Percentiles rank a stretch among this genome's conserved stretches.
These are phyloP conservation scores for Kondoa malvinella DNA, from an alignment of 768 basidiomycete species.

Conservation along the genomic window DNA sequence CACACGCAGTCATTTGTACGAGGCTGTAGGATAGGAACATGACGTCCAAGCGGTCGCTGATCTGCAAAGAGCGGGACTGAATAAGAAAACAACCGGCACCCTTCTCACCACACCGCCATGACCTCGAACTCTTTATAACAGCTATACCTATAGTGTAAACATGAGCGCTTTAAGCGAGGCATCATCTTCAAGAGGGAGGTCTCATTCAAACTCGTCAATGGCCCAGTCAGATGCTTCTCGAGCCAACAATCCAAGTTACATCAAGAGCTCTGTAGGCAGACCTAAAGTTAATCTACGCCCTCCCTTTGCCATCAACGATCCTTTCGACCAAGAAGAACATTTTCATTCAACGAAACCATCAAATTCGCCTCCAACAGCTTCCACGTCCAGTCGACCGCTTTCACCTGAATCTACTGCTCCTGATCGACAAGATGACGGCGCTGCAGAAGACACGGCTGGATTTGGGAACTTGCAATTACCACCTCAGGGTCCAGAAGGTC, in stretches of 20 bases:
- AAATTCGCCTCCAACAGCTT: too few species aligned
- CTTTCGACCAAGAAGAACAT: background rate
- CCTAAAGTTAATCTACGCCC: background rate
- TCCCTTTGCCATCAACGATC: background rate
- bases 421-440: too few species aligned
- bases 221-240: background rate
- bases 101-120: too few species aligned
- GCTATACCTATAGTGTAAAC: background rate
- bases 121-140: too few species aligned
- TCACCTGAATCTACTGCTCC: too few species aligned
- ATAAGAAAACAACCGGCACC: too few species aligned
- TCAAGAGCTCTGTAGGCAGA: background rate
- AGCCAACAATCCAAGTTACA: background rate
- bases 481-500: background rate
- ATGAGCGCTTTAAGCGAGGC: background rate
- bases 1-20: too few species aligned
- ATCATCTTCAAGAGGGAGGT: background rate
- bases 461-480: background rate
- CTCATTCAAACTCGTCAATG: background rate
- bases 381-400: too few species aligned
- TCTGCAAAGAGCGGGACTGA: too few species aligned
- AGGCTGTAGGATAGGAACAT: too few species aligned
- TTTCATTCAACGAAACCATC: too few species aligned
- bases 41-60: too few species aligned
- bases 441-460: background rate